phyloP scores from a whole-genome alignment of 2,329 filamentous ascomycete species.

The Cladorrhinum sp. region DNA sequence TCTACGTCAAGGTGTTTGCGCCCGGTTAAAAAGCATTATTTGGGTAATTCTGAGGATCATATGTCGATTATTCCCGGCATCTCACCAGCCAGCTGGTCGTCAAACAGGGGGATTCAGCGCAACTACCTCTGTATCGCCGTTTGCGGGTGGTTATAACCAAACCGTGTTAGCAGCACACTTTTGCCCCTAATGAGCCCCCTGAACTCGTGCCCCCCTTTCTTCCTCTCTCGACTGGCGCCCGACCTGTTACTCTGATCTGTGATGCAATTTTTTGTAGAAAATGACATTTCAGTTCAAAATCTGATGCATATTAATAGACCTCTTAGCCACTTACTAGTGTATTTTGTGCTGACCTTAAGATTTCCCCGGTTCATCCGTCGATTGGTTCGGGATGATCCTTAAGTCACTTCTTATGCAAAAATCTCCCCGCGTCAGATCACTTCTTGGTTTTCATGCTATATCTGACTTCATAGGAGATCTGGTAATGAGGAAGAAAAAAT shows the following conservation, averaged over 20 bases:
- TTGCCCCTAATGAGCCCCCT: neutral
- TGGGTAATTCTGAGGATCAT: neutral
- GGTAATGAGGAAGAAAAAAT: too few relatives aligned
- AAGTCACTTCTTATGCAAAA: neutral
- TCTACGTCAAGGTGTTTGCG: neutral
- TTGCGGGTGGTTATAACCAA: neutral
- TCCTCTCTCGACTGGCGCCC: neutral
- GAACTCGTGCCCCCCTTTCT: neutral
- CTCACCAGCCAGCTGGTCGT: neutral
- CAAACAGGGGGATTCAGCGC: neutral
- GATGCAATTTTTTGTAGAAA: neutral
- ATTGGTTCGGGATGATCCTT: too few relatives aligned
- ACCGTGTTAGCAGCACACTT: neutral
- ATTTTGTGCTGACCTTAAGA: too few relatives aligned
- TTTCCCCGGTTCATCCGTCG: too few relatives aligned
- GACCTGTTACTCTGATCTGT: neutral
- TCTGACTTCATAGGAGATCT: too few relatives aligned
- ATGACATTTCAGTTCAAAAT: neutral
- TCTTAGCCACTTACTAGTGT: too few relatives aligned
- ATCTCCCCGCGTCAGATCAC: neutral
- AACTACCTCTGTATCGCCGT: neutral
- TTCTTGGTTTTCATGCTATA: neutral
- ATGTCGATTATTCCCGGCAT: neutral
- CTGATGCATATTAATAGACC: neutral
- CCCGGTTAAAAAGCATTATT: neutral